Evolutionary conservation across 2,329 filamentous ascomycete species (phyloP).

Genomic region (Scolecobasidium constrictum): DNA sequence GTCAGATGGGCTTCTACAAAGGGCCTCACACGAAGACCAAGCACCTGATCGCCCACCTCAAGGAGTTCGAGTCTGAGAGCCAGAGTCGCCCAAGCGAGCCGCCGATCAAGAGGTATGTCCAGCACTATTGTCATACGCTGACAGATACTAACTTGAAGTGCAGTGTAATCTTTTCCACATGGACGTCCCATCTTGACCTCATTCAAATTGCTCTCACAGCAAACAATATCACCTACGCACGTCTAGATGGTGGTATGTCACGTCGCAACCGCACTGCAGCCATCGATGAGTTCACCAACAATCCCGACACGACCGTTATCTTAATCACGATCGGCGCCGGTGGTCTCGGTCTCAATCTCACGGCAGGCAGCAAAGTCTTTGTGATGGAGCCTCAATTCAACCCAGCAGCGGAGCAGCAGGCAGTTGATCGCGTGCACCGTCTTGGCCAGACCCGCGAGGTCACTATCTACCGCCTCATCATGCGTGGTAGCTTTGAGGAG

Average conservation of each 20-base stretch:
- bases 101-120: slow-evolving; percentile 58
- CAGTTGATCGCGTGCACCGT: slow-evolving; percentile 84
- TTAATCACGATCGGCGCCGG: slow-evolving; percentile 88
- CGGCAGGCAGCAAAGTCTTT: slow-evolving; percentile 74
- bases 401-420: slow-evolving; percentile 87
- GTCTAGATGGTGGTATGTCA: slow-evolving; percentile 86
- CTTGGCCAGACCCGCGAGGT: slow-evolving; percentile 85
- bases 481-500: slow-evolving; percentile 84
- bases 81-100: slow-evolving; percentile 50
- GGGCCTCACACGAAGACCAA: slow-evolving; percentile 90
- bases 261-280: slow-evolving; percentile 62
- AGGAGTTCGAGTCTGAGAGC: slow-evolving; percentile 48
- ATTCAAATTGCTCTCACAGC: slow-evolving; percentile 71
- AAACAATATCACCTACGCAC: slow-evolving; percentile 56
- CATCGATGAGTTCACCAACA: slow-evolving; percentile 66
- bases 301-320: slow-evolving; percentile 63
- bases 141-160: not conserved
- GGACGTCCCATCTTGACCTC: slow-evolving; percentile 89
- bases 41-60: slow-evolving; percentile 65
- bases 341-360: slow-evolving; percentile 84
- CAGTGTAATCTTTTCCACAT: slow-evolving; percentile 85
- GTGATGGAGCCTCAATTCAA: slow-evolving; percentile 99
- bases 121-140: not conserved
- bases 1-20: slow-evolving; percentile 56
- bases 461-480: slow-evolving; percentile 78